Base-by-base conservation (phyloP, 148 eudicot species). In the Talinum fruticosum region DNA sequence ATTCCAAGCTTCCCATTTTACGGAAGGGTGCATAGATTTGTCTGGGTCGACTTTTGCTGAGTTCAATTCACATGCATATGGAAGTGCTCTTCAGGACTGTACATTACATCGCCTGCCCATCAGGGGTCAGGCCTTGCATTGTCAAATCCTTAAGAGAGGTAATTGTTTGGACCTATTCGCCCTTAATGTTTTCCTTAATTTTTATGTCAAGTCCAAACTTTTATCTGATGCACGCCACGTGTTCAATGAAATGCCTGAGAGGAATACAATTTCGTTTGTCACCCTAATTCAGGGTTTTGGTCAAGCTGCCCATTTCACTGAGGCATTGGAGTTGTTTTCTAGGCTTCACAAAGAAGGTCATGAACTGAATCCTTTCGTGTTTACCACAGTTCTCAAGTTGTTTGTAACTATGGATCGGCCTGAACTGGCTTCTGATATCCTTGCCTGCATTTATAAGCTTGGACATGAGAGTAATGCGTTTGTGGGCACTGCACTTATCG, bases 401-500 rank as follows among this genome's bases (percentile, higher is more conserved):
- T 78, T 89, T 75, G 95, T 88, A 62, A 75, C 83, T 38, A 83
- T 89, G 95, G 91, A 85, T 12, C 68, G 74, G 80, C 80, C 81
- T 12, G 88, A 90, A 62, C 76, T 87, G 41, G 85, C 79, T 34
- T 70, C 75, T 67, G 36, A 81, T 62, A 21, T 90, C 15, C 95
- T 92, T 73, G 89, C 89, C 35, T 86, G 88, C 68, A 45, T 88
- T 72, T 82, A 49, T 73, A 94, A 94, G 83, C 83, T 88, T 54
- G 98, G 98, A 23, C 85, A 83, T 33, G 80, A 78, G 29, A 45
- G 84, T 30, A 77, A 94, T 83, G 87, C 88, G 12, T 94, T 94
- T 87, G 97, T 94, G 66, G 96, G 91, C 33, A 92, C 96, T 53
- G 87, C 93, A n/a, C 86, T 94, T 19, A 82, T 92, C 77, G 97